Evolutionary conservation across 208 protist genomes (phyloP).

Genomic region (Leishmania mexicana): DNA sequence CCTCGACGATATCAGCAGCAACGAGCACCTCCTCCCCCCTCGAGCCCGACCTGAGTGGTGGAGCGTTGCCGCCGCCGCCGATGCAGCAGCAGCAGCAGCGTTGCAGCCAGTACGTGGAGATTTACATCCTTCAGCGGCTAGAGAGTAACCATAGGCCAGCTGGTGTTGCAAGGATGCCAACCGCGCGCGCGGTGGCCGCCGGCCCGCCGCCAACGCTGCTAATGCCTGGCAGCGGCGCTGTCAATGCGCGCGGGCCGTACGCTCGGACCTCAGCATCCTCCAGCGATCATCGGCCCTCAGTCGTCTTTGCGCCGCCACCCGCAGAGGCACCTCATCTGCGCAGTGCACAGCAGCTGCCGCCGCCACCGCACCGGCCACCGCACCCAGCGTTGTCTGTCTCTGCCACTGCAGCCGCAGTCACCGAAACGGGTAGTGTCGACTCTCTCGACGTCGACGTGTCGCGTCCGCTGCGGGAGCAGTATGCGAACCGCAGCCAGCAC

Average conservation of each 20-base stretch:
- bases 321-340: neutral
- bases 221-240: neutral
- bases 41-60: neutral
- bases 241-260: neutral
- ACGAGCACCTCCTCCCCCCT: neutral
- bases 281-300: neutral
- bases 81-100: conserved; percentile 1
- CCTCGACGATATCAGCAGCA: neutral
- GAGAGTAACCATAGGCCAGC: conserved; percentile 12
- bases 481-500: neutral
- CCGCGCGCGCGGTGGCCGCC: neutral
- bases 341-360: neutral
- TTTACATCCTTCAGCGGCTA: conserved; percentile 31
- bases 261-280: neutral
- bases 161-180: neutral
- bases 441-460: conserved; percentile 14
- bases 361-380: neutral
- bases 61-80: neutral
- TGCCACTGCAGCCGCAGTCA: neutral
- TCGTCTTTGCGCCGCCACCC: neutral
- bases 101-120: conserved; percentile 1
- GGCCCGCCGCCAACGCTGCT: no score
- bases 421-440: neutral
- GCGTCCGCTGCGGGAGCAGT: neutral
- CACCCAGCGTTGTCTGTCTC: neutral